Evolutionary conservation across 1,284 basidiomycete species (phyloP).

Genomic region (Microstroma glucosiphilum): DNA sequence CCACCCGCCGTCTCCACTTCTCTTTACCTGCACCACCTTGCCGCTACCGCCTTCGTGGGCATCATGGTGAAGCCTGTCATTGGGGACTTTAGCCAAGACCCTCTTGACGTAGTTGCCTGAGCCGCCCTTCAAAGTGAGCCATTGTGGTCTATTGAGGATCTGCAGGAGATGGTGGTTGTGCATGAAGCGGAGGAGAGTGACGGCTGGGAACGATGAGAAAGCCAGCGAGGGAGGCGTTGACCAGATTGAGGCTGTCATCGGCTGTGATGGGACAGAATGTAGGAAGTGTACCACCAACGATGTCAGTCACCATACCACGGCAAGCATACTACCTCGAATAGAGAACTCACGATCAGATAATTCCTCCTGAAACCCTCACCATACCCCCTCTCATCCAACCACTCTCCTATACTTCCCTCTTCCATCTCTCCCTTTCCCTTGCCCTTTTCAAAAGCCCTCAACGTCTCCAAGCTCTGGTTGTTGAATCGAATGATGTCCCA

Average conservation of each 20-base stretch:
- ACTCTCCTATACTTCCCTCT: conserved; percentile 64
- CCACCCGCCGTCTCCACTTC: conserved; percentile 14
- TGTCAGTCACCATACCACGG: not conserved
- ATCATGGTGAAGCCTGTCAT: conserved; percentile 14
- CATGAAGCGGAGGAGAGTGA: conserved; percentile 69
- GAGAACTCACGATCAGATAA: conserved; percentile 66
- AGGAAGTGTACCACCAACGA: not conserved
- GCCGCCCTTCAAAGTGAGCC: conserved; percentile 70
- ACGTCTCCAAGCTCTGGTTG: conserved; percentile 57
- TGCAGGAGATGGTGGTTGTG: conserved; percentile 74
- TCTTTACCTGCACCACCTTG: conserved; percentile 8
- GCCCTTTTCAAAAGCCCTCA: conserved; percentile 26
- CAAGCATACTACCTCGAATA: conserved; percentile 53
- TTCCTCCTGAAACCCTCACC: conserved; percentile 66
- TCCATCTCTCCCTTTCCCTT: conserved; percentile 24
- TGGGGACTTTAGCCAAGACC: conserved; percentile 20
- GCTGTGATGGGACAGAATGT: conserved; percentile 7
- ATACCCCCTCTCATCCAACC: conserved; percentile 64
- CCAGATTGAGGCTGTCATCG: conserved; percentile 60
- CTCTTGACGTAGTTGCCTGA: conserved; percentile 45
- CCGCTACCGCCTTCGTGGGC: conserved; percentile 14
- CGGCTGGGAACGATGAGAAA: conserved; percentile 65
- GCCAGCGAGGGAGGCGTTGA: conserved; percentile 70
- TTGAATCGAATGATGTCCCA: conserved; percentile 76
- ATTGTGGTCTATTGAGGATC: conserved; percentile 66